These are phyloP conservation scores for Ammopiptanthus mongolicus DNA, from an alignment of 306 rosid species.

Conservation along the genomic window DNA sequence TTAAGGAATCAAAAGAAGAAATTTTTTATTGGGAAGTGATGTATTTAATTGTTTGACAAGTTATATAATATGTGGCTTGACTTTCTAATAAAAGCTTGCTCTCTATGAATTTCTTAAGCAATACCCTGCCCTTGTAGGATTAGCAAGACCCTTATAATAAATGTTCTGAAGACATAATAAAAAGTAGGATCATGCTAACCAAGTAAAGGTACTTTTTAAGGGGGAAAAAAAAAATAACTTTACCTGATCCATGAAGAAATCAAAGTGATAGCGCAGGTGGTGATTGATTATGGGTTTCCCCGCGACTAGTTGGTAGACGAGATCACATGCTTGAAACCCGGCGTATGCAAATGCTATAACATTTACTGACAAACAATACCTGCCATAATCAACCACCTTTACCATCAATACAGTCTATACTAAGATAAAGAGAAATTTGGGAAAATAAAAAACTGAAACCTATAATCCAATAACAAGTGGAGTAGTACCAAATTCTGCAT, in stretches of 20 bases:
- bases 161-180: no score
- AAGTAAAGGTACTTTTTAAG: no score
- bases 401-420: neutral
- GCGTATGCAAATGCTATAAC: constrained; percentile 74
- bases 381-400: constrained; percentile 28
- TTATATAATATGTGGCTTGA: no score
- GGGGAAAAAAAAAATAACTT: no score
- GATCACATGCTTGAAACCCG: constrained; percentile 58
- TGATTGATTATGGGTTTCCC: constrained; percentile 49
- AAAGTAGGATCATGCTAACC: no score
- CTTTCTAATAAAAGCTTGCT: no score
- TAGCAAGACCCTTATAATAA: no score
- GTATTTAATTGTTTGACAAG: no score
- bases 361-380: constrained; percentile 87
- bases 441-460: neutral
- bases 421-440: neutral
- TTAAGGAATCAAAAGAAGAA: no score
- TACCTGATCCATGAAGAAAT: constrained; percentile 96
- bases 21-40: no score
- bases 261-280: constrained; percentile 58
- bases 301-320: constrained; percentile 37
- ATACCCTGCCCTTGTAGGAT: no score
- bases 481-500: neutral
- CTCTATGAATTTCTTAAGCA: no score
- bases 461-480: neutral